Evolutionary conservation across 495 filamentous ascomycete genomes (phyloP), one percentile per base, ranked within the genome.

Genomic region (Saxispiralis lemnorum): DNA sequence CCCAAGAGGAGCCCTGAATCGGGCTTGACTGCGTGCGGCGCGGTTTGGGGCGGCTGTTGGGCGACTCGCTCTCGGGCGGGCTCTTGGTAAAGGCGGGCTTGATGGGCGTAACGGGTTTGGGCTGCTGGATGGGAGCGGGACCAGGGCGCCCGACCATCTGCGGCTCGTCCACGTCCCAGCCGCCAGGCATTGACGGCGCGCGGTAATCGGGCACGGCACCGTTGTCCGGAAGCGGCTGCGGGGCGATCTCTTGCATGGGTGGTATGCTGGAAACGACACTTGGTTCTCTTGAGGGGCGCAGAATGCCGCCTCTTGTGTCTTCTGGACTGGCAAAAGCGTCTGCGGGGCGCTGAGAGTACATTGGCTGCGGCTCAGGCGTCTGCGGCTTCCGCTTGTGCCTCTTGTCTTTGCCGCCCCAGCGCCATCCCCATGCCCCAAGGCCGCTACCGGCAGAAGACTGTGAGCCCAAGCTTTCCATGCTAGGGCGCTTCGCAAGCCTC

Each of bases 361-460:
- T 18, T 12, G 39, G 36, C 3, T 34, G 18, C 19, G 36, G 39
- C 12, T 37, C 19, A 21, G 46, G n/a, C 17, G 41, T 46, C 43
- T 54, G 53, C 45, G 43, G 52, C 40, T 66, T 61, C 46, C 59
- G 64, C 53, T 66, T 57, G 44, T 63, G 67, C 47, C 61, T 65
- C 53, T 66, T 58, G 46, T 64, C 68, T 51, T 66, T 72, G 45
- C 61, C 61, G 35, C 70, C 66, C 68, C 72, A 76, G 35, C 66
- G 61, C 72, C 72, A 78, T 39, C 63, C 61, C 75, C 72, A 79
- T 38, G 49, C 49, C 16, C 48, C 40, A 34, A 51, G 36, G 6
- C 65, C 67, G 21, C 61, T 63, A 13, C 62, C 66, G 13, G 63
- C 64, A 14, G 68, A 66, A 19, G 51, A 68, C 16, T 70, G 63